These are phyloP conservation scores for Metschnikowia colocasiae DNA, from an alignment of 805 yeast species.

Conservation along the genomic window DNA sequence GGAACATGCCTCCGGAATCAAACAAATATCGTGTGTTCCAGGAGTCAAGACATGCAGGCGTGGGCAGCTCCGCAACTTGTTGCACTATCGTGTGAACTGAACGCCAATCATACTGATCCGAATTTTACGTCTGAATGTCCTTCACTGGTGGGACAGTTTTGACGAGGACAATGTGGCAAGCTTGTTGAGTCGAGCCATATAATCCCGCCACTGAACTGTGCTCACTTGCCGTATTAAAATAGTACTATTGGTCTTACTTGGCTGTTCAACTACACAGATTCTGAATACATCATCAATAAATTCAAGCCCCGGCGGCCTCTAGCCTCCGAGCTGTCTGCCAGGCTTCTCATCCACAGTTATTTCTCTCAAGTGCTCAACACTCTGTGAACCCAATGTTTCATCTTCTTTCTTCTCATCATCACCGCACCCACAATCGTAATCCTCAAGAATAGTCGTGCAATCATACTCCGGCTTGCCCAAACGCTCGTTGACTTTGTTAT, in stretches of 20 bases:
- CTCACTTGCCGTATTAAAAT: background rate
- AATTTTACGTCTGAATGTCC: background rate
- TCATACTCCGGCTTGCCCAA: slow-evolving; percentile 56
- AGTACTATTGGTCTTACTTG: background rate
- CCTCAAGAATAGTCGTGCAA: slow-evolving; percentile 79
- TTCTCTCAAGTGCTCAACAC: slow-evolving; percentile 38
- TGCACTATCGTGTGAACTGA: slow-evolving; percentile 27
- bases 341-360: slow-evolving; percentile 44
- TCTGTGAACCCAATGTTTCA: slow-evolving; percentile 33
- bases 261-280: background rate
- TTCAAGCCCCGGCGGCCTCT: background rate
- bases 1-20: slow-evolving; percentile 35
- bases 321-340: slow-evolving; percentile 44
- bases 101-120: background rate
- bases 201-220: too few relatives aligned
- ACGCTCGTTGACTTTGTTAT: slow-evolving; percentile 24
- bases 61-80: slow-evolving; percentile 19
- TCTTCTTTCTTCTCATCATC: slow-evolving; percentile 57
- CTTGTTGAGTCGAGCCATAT: too few relatives aligned
- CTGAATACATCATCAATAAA: background rate
- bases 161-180: background rate
- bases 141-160: background rate
- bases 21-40: slow-evolving; percentile 31
- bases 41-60: slow-evolving; percentile 13
- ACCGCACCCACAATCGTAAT: slow-evolving; percentile 96